Conservation (phyloP, 2,329 filamentous ascomycete genomes). For the Cladosporium sp. region DNA sequence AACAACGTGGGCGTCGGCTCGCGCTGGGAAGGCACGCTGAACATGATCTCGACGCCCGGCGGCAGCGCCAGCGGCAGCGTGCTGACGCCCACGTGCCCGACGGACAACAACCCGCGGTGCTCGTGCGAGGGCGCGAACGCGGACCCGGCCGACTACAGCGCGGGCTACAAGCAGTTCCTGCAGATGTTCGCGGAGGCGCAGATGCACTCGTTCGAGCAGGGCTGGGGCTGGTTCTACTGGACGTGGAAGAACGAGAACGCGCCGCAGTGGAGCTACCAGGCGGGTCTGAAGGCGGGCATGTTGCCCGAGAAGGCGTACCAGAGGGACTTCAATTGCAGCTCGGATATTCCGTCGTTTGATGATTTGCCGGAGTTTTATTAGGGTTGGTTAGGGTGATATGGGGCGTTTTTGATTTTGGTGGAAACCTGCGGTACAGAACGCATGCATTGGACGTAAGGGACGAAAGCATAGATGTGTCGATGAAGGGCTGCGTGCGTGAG, state of each 20-base stretch:
- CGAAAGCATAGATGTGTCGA: no score
- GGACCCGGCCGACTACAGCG: slow-evolving; percentile 59
- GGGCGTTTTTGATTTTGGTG: not conserved
- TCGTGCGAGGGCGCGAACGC: slow-evolving; percentile 72
- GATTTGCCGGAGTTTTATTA: slow-evolving; percentile 43
- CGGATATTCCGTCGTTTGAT: slow-evolving; percentile 35
- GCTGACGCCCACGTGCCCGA: slow-evolving; percentile 68
- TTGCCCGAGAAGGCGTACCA: slow-evolving; percentile 54
- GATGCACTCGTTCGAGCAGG: slow-evolving; percentile 88
- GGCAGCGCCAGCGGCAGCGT: slow-evolving; percentile 57
- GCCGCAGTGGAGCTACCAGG: slow-evolving; percentile 87
- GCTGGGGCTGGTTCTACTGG: slow-evolving; percentile 99
- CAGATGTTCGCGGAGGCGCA: slow-evolving; percentile 90
- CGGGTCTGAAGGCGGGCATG: slow-evolving; percentile 69
- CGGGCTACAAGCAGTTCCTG: slow-evolving; percentile 76
- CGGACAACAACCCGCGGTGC: slow-evolving; percentile 55
- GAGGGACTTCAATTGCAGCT: slow-evolving; percentile 37
- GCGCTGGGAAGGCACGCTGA: slow-evolving; percentile 84
- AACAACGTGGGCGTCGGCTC: slow-evolving; percentile 86
- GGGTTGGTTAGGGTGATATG: not conserved
- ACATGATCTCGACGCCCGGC: slow-evolving; percentile 39
- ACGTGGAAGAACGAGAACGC: slow-evolving; percentile 88
- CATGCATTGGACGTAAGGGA: not conserved
- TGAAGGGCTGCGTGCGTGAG: no score
- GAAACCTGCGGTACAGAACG: not conserved